Evolutionary conservation across 1,284 basidiomycete genomes (phyloP), one percentile per base, ranked within the genome.

Genomic region (Ganoderma sinense): DNA sequence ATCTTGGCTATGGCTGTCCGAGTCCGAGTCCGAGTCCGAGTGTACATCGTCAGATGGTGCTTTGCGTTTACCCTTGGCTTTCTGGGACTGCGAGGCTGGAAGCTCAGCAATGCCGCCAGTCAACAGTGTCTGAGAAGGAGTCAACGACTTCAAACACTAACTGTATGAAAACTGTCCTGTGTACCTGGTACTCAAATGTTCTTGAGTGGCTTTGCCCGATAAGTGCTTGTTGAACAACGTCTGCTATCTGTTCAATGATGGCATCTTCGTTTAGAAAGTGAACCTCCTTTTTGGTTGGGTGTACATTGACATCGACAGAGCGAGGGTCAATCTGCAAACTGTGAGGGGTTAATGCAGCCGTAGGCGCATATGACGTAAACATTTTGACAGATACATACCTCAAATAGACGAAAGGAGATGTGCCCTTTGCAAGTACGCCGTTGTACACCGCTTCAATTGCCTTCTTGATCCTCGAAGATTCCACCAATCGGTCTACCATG

Each of bases 271-370:
- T 90, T 66, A 99, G 82, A 76, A 99, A 99, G 75, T 97, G 95
- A 0, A 98, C 96, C 80, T 99, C 97, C 48, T 94, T 93, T 81
- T 99, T 99, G 1, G 98, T 99, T 0, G 98, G 98, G 79, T 99
- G 97, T 0, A 99, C 97, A 76, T 99, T 99, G 68, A 99, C 97
- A 77, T 99, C 98, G 13, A 99, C 92, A 39, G 94, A 91, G 43
- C 90, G 87, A 0, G 97, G 96, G 68, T 96, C 91, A 73, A 99
- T 92, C 41, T 91, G 85, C 45, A 99, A 82, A 73, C 95, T 96
- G 40, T 41, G 8, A 18, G 11, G 29, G 29, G 23, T 23, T 7
- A 16, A 7, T 58, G 48, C 20, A 62, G 31, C 43, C 39, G 11
- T 36, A 39, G 29, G 23, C 40, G 18, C 20, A 55, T 56, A 53